Base-by-base conservation (phyloP, 108 stramenopile species). In the Craspedostauros australis region DNA sequence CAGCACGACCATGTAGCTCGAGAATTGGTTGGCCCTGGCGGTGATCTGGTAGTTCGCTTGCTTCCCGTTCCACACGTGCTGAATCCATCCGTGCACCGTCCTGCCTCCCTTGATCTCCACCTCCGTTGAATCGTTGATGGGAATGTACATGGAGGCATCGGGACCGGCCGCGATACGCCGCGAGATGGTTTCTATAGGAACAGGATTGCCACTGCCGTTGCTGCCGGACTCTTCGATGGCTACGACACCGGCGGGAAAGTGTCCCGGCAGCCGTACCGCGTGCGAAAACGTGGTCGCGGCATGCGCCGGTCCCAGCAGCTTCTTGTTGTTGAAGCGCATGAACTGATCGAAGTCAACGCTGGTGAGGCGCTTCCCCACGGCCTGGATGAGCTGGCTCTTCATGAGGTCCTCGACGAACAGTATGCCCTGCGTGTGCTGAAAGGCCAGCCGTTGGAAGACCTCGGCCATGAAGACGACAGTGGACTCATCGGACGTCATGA, bases 291-390 rank as follows among this genome's bases (percentile, higher is more conserved):
- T 79, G 26, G 50, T 52, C 5, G 84, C 79, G 8, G 55, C 40
- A 26, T 67, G 75, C 8, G 32, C 33, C 1, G 44, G 18, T n/a
- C 14, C 36, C 9, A 85, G 73, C 52, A 93, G 41, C 39, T 52
- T 66, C 22, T 58, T 46, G 34, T 73, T 64, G 53, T 88, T 76
- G 51, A 53, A 75, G 16, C 24, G 50, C 50, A 84, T 61, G 62
- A 73, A 93, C 19, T 64, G 41, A 6, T 80, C 84, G 22, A 93
- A 66, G 47, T 88, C 85, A 14, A 51, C 38, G 0, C 64, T 5
- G 0, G 56, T 61, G 9, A 92, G 39, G 41, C 65, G 64, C 54
- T 86, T 92, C 15, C 91, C 91, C 52, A 92, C 81, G 11, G 86
- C 86, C n/a, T 55, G 26, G 39, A 66, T 37, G 5, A 88, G 64